Conservation (phyloP, 2,329 filamentous ascomycete species). For the Tothia fuscella region DNA sequence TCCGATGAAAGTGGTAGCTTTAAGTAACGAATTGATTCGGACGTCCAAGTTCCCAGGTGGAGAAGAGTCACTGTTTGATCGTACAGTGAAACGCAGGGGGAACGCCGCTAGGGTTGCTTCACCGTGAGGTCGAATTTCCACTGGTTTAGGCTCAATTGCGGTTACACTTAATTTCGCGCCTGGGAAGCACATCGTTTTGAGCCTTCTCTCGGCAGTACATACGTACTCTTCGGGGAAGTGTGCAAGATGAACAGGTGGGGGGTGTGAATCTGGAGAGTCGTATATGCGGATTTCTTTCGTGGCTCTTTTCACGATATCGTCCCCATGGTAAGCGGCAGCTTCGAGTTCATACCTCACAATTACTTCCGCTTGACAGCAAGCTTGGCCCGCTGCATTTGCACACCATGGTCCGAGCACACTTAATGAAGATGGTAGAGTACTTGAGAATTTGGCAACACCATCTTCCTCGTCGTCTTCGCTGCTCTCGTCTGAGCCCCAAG, state of each 20-base stretch:
- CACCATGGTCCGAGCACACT: slow-evolving; percentile 8
- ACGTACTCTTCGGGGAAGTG: slow-evolving; percentile 9
- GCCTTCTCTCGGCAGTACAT: slow-evolving; percentile 6
- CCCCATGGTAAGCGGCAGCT: slow-evolving; percentile 4
- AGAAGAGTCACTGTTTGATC: not conserved
- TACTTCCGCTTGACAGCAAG: slow-evolving; percentile 3
- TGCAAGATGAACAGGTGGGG: slow-evolving; percentile 8
- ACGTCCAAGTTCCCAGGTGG: slow-evolving; percentile 6
- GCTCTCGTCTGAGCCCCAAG: not conserved
- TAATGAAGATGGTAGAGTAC: slow-evolving; percentile 3
- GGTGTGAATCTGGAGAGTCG: slow-evolving; percentile 6
- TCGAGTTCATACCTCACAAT: slow-evolving; percentile 9
- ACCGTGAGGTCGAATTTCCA: slow-evolving; percentile 4
- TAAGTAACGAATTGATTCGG: slow-evolving; percentile 4
- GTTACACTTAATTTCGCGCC: not conserved
- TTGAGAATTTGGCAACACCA: not conserved
- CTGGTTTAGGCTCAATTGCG: slow-evolving; percentile 7
- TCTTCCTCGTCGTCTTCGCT: not conserved
- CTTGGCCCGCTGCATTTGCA: slow-evolving; percentile 4
- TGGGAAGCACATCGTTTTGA: not conserved
- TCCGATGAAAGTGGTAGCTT: slow-evolving; percentile 6
- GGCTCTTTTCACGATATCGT: not conserved
- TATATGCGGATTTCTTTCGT: slow-evolving; percentile 1
- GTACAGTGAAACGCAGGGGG: slow-evolving; percentile 2
- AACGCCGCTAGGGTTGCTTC: slow-evolving; percentile 5